phyloP scores from a whole-genome alignment of 2,329 filamentous ascomycete species.

The Colletotrichum tofieldiae region DNA sequence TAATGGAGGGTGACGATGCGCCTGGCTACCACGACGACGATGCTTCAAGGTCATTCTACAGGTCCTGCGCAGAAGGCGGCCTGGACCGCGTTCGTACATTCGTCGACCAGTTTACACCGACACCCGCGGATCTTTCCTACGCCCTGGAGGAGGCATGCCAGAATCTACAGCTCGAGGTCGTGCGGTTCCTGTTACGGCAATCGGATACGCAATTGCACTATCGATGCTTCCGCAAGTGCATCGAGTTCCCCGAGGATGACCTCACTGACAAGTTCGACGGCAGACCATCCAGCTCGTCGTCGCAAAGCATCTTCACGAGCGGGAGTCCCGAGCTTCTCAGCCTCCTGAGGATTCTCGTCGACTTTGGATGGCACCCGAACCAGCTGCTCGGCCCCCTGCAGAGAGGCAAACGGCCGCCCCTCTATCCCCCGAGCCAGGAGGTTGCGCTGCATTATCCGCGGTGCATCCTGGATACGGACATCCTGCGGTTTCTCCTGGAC shows the following conservation, averaged over 20 bases:
- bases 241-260: slow-evolving; percentile 15
- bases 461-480: slow-evolving; percentile 12
- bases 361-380: slow-evolving; percentile 25
- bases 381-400: slow-evolving; percentile 18
- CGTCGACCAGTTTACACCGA: slow-evolving; percentile 2
- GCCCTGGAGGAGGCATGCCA: slow-evolving; percentile 22
- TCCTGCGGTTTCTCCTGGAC: slow-evolving; percentile 24
- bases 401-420: not conserved
- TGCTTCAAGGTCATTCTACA: slow-evolving; percentile 15
- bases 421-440: slow-evolving; percentile 4
- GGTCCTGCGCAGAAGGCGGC: slow-evolving; percentile 16
- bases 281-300: not conserved
- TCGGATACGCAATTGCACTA: slow-evolving; percentile 17
- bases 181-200: slow-evolving; percentile 14
- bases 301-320: slow-evolving; percentile 25
- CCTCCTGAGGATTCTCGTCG: slow-evolving; percentile 16
- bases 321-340: slow-evolving; percentile 20
- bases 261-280: not conserved
- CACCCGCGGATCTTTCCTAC: slow-evolving; percentile 24
- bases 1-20: slow-evolving; percentile 7
- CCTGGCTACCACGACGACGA: slow-evolving; percentile 18
- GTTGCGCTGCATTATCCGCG: slow-evolving; percentile 27
- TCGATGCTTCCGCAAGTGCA: slow-evolving; percentile 17
- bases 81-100: slow-evolving; percentile 12
- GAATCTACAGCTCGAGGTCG: slow-evolving; percentile 18